Evolutionary conservation across 495 filamentous ascomycete genomes (phyloP), one percentile per base, ranked within the genome.

Genomic region (Trichoderma reesei): DNA sequence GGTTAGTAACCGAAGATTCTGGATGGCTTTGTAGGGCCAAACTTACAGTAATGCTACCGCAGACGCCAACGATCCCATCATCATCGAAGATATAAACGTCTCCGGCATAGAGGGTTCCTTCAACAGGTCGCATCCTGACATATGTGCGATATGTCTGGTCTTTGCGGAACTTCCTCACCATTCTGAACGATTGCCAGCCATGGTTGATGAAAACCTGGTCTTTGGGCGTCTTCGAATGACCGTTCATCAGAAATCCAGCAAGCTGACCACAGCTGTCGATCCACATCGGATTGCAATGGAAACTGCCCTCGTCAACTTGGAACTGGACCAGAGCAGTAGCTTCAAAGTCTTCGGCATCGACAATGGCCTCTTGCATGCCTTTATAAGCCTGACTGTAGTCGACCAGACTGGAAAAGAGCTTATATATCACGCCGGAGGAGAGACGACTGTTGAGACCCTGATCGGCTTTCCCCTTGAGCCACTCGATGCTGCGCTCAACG

Each of bases 231-330:
- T 72, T 77, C 68, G 86, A 85, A 63, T 81, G 85, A 11, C 81
- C 85, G 67, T 90, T 90, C 73, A 89, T 81, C 36, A 84, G 80
- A 69, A 90, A 90, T 3, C 88, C 88, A 18, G 85, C 79, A 8
- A 85, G 69, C 62, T 84, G 80, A 8, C 72, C 72, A 59, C 80
- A 65, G 59, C 80, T 83, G 67, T 89, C 86, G 48, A 87, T 86
- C 79, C 82, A 88, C 68, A 82, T 84, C 4, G 86, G 86, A 64
- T 80, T 81, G 63, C 78, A 79, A 36, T 78, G 74, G 68, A 81
- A 87, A 63, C 78, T 79, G 51, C 82, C 86, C 44, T 78, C 76
- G 1, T 74, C 71, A n/a, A 79, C 65, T 69, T 1, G 69, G 68
- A 26, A 82, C 44, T 9, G 44, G 26, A 83, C 67, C 9, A 76